Evolutionary conservation across 495 filamentous ascomycete genomes (phyloP), one percentile per base, ranked within the genome.

Genomic region (Penicillium cataractarum): DNA sequence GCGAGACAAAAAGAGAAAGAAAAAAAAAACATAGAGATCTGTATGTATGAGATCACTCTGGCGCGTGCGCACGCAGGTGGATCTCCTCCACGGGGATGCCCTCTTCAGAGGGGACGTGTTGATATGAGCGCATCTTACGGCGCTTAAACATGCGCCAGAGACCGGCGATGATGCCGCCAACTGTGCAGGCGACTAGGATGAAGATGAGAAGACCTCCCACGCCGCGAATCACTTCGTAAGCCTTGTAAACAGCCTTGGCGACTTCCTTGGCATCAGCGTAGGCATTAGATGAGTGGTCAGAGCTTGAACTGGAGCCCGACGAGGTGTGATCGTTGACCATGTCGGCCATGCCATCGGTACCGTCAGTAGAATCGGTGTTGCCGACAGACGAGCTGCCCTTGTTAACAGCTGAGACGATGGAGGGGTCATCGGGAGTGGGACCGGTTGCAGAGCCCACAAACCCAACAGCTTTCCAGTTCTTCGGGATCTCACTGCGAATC

Each of bases 151-250:
- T 27, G 39, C 66, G 68, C 60, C 65, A 72, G 19, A 68, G 21
- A 15, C 67, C 68, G n/a, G 58, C 65, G 44, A 74, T 52, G 12
- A 71, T 63, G 29, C 74, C 75, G 26, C 70, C 68, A 39, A 75
- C 35, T 3, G 68, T 65, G 57, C 73, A 68, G 2, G 59, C 33
- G 19, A 73, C 27, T 31, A 77, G 54, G 44, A 78, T 67, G 58
- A 77, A 67, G 32, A 79, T 70, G 46, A 79, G 53, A 0, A 79
- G 55, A 35, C 69, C 68, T 4, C 75, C 73, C 0, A 78, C 65
- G 21, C 70, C 74, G 50, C 67, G 71, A 26, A 79, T 70, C 39
- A 79, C 64, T 12, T 78, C 73, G 63, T 71, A 76, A 13, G 77
- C 77, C 65, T 68, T 70, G 62, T 61, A 66, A 13, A 73, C 70